These are phyloP conservation scores for Crithidia sp. DNA, from an alignment of 208 protist species.

Conservation along the genomic window DNA sequence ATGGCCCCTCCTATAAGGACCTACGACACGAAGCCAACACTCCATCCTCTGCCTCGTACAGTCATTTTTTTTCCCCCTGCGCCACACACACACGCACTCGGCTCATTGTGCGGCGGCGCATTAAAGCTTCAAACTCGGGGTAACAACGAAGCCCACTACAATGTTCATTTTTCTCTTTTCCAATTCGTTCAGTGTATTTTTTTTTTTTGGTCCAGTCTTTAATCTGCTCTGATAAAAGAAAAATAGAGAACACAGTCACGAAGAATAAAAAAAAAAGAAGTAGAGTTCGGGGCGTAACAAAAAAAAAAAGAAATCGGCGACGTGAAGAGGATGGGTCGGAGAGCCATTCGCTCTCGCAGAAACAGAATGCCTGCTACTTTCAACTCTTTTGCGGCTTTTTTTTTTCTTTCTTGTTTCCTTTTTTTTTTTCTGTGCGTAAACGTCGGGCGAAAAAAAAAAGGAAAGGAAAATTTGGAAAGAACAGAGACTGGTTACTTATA, in stretches of 20 bases:
- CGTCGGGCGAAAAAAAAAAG: no score
- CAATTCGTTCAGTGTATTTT: not conserved
- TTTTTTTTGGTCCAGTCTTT: not conserved
- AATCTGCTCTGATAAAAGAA: not conserved
- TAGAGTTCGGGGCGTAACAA: not conserved
- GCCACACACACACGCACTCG: no score
- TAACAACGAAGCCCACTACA: no score
- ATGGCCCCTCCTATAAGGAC: no score
- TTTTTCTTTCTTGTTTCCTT: not conserved
- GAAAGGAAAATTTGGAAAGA: not conserved
- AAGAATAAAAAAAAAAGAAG: slow-evolving; percentile 1
- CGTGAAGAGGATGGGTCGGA: not conserved
- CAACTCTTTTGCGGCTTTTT: not conserved
- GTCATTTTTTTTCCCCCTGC: no score
- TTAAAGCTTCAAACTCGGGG: no score
- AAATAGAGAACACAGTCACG: not conserved
- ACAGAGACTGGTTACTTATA: not conserved
- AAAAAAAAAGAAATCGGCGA: slow-evolving; percentile 4
- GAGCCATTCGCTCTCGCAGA: not conserved
- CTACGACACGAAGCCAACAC: no score
- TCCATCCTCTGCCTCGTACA: no score
- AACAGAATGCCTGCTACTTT: not conserved
- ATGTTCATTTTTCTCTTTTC: no score
- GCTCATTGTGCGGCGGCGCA: no score
- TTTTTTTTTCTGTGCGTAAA: not conserved